These are phyloP conservation scores for Fusarium sp. DNA, from an alignment of 2,329 filamentous ascomycete genomes.

Conservation along the genomic window DNA sequence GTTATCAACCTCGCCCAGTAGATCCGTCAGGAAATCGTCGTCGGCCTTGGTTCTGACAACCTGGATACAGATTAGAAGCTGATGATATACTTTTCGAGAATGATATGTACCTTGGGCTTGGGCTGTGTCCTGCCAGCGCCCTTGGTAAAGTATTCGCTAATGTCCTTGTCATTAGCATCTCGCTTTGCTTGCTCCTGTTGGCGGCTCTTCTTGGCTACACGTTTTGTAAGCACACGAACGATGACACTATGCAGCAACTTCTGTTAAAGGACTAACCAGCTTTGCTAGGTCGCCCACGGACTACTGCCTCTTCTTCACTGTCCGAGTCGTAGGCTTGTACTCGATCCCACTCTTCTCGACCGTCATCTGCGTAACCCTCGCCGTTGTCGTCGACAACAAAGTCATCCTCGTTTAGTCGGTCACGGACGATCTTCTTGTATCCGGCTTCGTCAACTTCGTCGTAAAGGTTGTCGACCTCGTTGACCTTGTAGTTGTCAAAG, in stretches of 20 bases:
- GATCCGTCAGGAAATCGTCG: slow-evolving; percentile 81
- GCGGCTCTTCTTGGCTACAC: slow-evolving; percentile 79
- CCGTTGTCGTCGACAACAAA: slow-evolving; percentile 99
- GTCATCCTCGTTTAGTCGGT: slow-evolving; percentile 89
- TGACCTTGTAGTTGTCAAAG: slow-evolving; percentile 84
- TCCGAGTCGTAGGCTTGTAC: slow-evolving; percentile 74
- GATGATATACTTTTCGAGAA: rapidly evolving
- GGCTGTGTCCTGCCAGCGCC: slow-evolving; percentile 70
- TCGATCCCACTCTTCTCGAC: slow-evolving; percentile 91
- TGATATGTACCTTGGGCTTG: slow-evolving; percentile 75
- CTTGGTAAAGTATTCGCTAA: slow-evolving; percentile 87
- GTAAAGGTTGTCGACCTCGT: slow-evolving; percentile 85
- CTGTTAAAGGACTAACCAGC: slow-evolving; percentile 51
- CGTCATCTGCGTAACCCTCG: slow-evolving; percentile 95
- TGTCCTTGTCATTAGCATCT: slow-evolving; percentile 88
- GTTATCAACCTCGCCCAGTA: slow-evolving; percentile 87
- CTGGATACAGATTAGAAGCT: slow-evolving; percentile 52
- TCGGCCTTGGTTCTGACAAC: slow-evolving; percentile 83
- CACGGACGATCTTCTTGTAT: slow-evolving; percentile 94
- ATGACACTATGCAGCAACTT: background rate
- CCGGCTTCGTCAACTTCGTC: slow-evolving; percentile 96
- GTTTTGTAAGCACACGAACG: background rate
- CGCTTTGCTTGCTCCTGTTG: slow-evolving; percentile 86
- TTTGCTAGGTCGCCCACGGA: slow-evolving; percentile 60
- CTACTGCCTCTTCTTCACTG: slow-evolving; percentile 63